Evolutionary conservation across 2,329 filamentous ascomycete species (phyloP).

Genomic region (Colletotrichum endophyticum): DNA sequence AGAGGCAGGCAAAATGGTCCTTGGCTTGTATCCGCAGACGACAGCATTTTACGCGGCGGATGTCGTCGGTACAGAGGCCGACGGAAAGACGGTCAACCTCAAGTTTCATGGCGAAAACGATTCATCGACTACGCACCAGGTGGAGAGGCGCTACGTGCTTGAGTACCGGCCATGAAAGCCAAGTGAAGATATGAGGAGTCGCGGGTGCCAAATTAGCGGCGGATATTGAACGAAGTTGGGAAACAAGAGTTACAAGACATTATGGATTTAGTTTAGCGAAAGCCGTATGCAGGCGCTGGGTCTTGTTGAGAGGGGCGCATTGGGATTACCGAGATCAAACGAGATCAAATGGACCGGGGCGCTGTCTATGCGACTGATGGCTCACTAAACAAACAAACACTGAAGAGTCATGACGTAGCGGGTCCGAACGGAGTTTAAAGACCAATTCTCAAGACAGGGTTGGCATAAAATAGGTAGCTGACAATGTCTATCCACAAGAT

Average conservation of each 20-base stretch:
- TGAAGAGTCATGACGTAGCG: background rate
- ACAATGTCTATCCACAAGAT: background rate
- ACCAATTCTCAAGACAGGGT: background rate
- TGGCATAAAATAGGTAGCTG: background rate
- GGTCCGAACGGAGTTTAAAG: slow-evolving; percentile 5
- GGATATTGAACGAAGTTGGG: background rate
- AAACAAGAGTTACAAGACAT: background rate
- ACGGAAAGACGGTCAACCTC: slow-evolving; percentile 60
- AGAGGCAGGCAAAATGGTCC: slow-evolving; percentile 72
- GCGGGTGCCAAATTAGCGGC: background rate
- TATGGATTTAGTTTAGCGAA: background rate
- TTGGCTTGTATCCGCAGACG: slow-evolving; percentile 82
- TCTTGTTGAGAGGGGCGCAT: background rate
- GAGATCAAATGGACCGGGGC: slow-evolving; percentile 6
- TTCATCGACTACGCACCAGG: slow-evolving; percentile 74
- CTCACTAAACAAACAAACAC: slow-evolving; percentile 16
- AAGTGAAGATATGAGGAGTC: slow-evolving; percentile 21
- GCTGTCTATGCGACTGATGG: background rate
- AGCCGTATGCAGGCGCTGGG: background rate
- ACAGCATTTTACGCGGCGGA: slow-evolving; percentile 87
- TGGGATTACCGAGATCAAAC: background rate
- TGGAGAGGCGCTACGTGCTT: slow-evolving; percentile 77
- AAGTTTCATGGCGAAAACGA: slow-evolving; percentile 84
- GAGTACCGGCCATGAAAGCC: slow-evolving; percentile 63
- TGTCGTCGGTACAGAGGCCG: slow-evolving; percentile 71